A percentile compares a stretch with the other conserved stretches of the same genome.
Evolutionary conservation across 164 flowering plant genomes (phyloP).

Genomic region (Macadamia tetraphylla): DNA sequence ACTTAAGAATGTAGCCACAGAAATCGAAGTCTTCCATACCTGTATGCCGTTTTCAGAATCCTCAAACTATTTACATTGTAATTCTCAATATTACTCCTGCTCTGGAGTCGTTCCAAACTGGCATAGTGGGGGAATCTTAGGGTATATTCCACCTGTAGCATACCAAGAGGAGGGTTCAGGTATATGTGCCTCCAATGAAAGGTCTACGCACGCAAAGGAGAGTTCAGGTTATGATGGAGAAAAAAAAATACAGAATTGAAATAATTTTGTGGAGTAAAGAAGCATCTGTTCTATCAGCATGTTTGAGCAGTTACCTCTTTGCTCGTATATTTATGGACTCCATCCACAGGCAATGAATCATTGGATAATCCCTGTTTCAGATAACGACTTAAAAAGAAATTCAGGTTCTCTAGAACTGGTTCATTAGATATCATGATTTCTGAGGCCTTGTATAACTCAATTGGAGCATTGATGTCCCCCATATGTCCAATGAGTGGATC

Average conservation of each 20-base stretch:
- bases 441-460: conserved; percentile 45
- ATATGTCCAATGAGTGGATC: too few species aligned
- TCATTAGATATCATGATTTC: conserved; percentile 33
- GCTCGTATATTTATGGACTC: conserved; percentile 11
- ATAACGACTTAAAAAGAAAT: too few species aligned
- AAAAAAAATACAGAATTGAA: not conserved
- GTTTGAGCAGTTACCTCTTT: conserved; percentile 36
- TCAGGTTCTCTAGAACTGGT: too few species aligned
- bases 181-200: too few species aligned
- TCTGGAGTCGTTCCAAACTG: conserved; percentile 28
- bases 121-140: conserved; percentile 22
- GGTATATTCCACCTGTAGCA: conserved; percentile 48
- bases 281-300: not conserved
- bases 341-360: conserved; percentile 5
- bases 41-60: conserved; percentile 23
- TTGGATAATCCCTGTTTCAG: too few species aligned
- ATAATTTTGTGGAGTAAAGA: not conserved
- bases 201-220: too few species aligned
- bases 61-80: conserved; percentile 8
- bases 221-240: too few species aligned
- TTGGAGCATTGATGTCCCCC: too few species aligned
- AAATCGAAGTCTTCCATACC: conserved; percentile 8
- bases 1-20: too few species aligned
- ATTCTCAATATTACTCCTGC: conserved; percentile 51
- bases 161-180: not conserved